Evolutionary conservation across 257 asterid genomes (phyloP), one percentile per base, ranked within the genome.

Genomic region (Nemophila menziesii): DNA sequence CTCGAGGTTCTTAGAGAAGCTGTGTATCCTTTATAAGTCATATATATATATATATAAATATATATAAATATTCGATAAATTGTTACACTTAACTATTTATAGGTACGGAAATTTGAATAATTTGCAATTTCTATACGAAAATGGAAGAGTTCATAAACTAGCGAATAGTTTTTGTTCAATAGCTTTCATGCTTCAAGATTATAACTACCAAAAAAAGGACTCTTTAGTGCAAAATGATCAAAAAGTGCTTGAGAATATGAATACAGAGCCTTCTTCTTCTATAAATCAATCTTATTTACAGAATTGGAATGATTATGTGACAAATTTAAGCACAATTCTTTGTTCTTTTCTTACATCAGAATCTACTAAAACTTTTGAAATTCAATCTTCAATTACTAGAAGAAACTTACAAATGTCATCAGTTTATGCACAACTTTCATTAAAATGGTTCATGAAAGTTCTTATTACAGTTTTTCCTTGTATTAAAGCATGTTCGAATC

Each of bases 111-210:
- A 90, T 77, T 68, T 78, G 72, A 78, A 68, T 76, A 89, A 89
- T 69, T 80, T 90, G 70, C 96, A 85, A 74, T 90, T 90, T 67
- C 73, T 90, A 22, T 90, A 80, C 34, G 98, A 89, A 78, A 90
- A 90, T 65, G 98, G 98, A 67, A 77, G 98, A 56, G 79, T 85
- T 40, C 96, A 84, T 29, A 90, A 90, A 46, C 80, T 90, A 64
- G 92, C 98, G 22, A 90, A 90, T 73, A 84, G 94, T 74, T 90
- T 90, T 62, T 85, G 94, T 67, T 84, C 98, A n/a, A 80, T 82
- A 10, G 84, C 94, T 23, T 84, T 84, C 70, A 72, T 73, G 79
- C 71, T 90, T 67, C 98, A 85, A 65, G 95, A 81, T 53, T 68
- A 68, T 64, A 67, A 63, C 51, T 56, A 43, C 50, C 48, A 46